Percentiles rank a stretch among this genome's conserved stretches.
These are phyloP conservation scores for Plectranthus barbatus DNA, from an alignment of 257 asterid genomes.

Conservation along the genomic window DNA sequence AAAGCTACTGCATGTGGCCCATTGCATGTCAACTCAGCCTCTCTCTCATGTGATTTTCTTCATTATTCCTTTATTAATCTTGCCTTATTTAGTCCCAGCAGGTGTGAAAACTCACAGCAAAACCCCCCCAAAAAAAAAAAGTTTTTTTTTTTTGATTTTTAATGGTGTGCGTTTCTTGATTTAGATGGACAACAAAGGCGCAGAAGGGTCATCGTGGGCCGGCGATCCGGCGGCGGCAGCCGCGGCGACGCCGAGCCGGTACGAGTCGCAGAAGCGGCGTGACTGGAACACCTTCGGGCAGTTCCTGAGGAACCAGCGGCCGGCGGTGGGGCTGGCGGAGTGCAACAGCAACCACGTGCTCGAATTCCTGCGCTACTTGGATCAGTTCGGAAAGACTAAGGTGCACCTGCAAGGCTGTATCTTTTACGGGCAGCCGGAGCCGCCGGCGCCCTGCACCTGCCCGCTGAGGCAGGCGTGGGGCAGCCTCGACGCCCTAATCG, in stretches of 20 bases:
- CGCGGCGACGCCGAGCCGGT: too few relatives aligned
- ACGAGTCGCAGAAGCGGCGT: too few relatives aligned
- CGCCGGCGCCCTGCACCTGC: constrained; percentile 51
- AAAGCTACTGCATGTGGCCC: constrained; percentile 64
- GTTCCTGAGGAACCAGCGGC: constrained; percentile 58
- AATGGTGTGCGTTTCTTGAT: background rate
- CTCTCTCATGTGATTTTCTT: constrained; percentile 40
- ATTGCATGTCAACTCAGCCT: constrained; percentile 58
- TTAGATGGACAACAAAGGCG: constrained; percentile 23
- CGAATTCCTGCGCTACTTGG: constrained; percentile 57
- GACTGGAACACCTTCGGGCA: constrained; percentile 84
- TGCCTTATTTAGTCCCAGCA: constrained; percentile 31
- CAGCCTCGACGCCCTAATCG: constrained; percentile 60
- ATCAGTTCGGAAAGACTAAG: too few relatives aligned
- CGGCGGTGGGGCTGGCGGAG: constrained; percentile 48
- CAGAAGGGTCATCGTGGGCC: constrained; percentile 40
- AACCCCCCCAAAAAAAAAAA: background rate
- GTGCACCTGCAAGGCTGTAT: constrained; percentile 65
- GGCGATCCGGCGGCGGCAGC: constrained; percentile 17
- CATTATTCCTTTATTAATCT: constrained; percentile 34
- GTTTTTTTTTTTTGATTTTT: background rate
- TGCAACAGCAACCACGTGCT: constrained; percentile 70
- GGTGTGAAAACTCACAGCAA: background rate
- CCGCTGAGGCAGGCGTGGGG: constrained; percentile 77
- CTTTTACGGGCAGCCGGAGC: constrained; percentile 67